Conservation (phyloP, 176 grass and related monocot species). For the Carex parvula region DNA sequence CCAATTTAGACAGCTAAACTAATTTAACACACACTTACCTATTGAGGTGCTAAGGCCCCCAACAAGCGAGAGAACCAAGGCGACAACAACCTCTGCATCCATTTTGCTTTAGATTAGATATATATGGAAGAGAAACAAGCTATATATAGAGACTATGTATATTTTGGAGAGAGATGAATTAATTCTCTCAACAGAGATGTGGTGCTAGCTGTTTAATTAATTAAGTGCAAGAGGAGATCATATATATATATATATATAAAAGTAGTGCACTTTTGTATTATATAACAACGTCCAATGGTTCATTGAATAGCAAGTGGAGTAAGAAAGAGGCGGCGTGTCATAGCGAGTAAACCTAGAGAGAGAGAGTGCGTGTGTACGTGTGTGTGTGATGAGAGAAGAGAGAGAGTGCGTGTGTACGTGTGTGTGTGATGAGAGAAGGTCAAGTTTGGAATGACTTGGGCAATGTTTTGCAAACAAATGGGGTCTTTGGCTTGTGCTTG, state of each 20-base stretch:
- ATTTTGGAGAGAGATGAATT: neutral
- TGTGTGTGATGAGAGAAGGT: constrained; percentile 3
- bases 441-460: constrained; percentile 30
- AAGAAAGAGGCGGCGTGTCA: constrained; percentile 7
- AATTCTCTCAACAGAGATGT: neutral
- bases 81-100: constrained; percentile 56
- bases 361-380: neutral
- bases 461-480: neutral
- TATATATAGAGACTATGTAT: neutral
- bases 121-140: neutral
- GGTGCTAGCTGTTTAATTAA: neutral
- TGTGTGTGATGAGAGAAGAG: neutral
- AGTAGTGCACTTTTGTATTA: neutral
- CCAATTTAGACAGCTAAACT: neutral
- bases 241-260: too few relatives aligned
- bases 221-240: too few relatives aligned
- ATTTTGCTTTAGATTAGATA: constrained; percentile 23
- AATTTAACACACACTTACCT: constrained; percentile 27
- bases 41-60: constrained; percentile 68
- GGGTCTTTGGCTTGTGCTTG: neutral
- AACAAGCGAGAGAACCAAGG: constrained; percentile 55
- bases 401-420: neutral
- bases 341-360: neutral
- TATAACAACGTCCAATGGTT: neutral
- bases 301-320: neutral